Conservation (phyloP, 345 rosid genomes). For the Camelina hispida region DNA sequence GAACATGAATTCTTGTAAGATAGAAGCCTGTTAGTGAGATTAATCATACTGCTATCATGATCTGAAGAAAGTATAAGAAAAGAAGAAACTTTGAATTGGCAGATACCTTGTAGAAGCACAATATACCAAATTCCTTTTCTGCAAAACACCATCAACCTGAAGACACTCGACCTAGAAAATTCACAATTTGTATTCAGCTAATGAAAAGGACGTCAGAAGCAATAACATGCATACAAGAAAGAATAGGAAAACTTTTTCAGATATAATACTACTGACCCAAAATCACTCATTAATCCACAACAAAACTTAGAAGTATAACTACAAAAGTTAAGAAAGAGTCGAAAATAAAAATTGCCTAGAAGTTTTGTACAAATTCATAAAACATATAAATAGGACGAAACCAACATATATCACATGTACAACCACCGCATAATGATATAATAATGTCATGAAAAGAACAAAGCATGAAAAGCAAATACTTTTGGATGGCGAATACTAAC, state of each 20-base stretch:
- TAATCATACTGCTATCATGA: slow-evolving; percentile 15
- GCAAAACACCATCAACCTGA: slow-evolving; percentile 92
- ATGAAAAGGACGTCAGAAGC: slow-evolving; percentile 21
- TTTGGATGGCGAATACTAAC: slow-evolving; percentile 24
- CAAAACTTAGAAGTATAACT: not conserved
- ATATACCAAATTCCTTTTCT: slow-evolving; percentile 86
- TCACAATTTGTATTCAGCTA: slow-evolving; percentile 25
- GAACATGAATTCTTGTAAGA: slow-evolving; percentile 22
- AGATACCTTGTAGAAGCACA: slow-evolving; percentile 97
- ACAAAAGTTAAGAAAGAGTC: slow-evolving; percentile 19
- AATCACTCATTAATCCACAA: not conserved
- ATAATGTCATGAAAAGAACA: slow-evolving; percentile 22
- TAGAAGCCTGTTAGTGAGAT: slow-evolving; percentile 27
- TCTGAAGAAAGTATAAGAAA: slow-evolving; percentile 14
- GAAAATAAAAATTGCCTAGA: not conserved
- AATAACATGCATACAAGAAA: slow-evolving; percentile 35
- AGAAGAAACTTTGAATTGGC: slow-evolving; percentile 24
- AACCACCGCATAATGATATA: slow-evolving; percentile 3
- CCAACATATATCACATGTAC: slow-evolving; percentile 22
- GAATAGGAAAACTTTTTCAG: not conserved
- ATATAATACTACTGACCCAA: not conserved
- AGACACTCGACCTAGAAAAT: slow-evolving; percentile 89
- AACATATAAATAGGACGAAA: not conserved
- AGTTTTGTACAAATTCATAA: slow-evolving; percentile 17
- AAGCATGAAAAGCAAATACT: slow-evolving; percentile 22